Base-by-base conservation (phyloP, 805 yeast genomes). In the Teunomyces barrocoloradensis region DNA sequence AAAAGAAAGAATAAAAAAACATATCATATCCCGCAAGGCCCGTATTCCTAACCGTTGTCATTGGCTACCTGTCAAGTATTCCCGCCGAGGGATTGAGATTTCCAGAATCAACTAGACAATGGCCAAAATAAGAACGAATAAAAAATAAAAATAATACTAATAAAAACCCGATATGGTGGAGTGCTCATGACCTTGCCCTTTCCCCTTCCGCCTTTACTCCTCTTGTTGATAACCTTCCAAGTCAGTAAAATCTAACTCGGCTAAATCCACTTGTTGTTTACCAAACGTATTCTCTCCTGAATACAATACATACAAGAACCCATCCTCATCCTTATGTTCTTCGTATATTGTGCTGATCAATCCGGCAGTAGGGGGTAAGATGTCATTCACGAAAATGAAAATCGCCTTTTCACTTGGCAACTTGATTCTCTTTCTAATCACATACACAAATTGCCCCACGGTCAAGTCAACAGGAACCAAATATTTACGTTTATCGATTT, bases 211-310 rank as follows among this genome's bases (percentile, higher is more conserved):
- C 38, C 23, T 34, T 6, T n/a, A 37, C 23, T 23, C 12, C 25
- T 37, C 28, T 20, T 37, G 18, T 37, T 37, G 40, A 17, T 37
- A 37, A 7, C 29, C 43, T n/a, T 7, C 34, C 43, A 29, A 27
- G 21, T 29, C 43, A 27, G 32, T 13, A 27, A 39, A 27, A 28
- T 29, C 32, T n/a, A 39, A 28, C 11, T 10, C 34, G 43, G 43
- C 34, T 12, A 39, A 27, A 17, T 28, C 32, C 43, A 28, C 43
- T 17, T 15, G 43, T 18, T 39, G 43, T 12, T 69, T 69, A 48
- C 99, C 99, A 74, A 94, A 94, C 5, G 99, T 94, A 72, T 94
- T 94, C 71, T 94, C 99, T 42, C 99, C 98, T 5, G 97, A 88
- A 73, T 92, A 92, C 53, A 96, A 81, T 54, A 94, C 92, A 71